These are phyloP conservation scores for Pyrus communis DNA, from an alignment of 306 rosid genomes.

Conservation along the genomic window DNA sequence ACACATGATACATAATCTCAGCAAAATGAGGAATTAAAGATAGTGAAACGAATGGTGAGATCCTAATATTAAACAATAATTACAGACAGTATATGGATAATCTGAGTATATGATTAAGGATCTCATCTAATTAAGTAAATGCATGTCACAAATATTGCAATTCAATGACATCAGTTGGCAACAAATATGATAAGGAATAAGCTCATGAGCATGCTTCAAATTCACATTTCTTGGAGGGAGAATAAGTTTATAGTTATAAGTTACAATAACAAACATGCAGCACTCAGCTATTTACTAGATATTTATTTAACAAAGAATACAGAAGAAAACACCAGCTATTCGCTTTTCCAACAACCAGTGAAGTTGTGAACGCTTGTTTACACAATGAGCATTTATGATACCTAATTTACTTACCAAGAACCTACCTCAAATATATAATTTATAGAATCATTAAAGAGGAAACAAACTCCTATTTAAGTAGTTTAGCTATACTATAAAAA, in stretches of 20 bases:
- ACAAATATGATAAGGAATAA: not conserved
- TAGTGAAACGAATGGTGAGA: not conserved
- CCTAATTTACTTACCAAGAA: not conserved
- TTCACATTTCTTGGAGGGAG: not conserved
- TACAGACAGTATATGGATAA: not conserved
- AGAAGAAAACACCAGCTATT: not conserved
- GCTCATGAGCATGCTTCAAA: not conserved
- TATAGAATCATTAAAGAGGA: not conserved
- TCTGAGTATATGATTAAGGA: not conserved
- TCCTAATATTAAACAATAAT: not conserved
- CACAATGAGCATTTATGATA: not conserved
- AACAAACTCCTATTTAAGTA: not conserved
- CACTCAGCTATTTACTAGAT: not conserved
- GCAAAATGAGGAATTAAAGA: not conserved
- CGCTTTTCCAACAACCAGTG: not conserved
- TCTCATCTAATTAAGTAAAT: not conserved
- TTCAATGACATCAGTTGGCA: not conserved
- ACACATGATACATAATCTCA: slow-evolving; percentile 6
- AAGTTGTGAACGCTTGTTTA: not conserved
- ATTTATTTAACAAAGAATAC: not conserved
- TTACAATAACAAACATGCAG: no score
- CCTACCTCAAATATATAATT: not conserved
- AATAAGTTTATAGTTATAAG: not conserved
- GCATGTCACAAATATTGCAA: not conserved
- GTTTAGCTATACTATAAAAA: not conserved